phyloP scores from a whole-genome alignment of 768 basidiomycete species.

The Suillus occidentalis region DNA sequence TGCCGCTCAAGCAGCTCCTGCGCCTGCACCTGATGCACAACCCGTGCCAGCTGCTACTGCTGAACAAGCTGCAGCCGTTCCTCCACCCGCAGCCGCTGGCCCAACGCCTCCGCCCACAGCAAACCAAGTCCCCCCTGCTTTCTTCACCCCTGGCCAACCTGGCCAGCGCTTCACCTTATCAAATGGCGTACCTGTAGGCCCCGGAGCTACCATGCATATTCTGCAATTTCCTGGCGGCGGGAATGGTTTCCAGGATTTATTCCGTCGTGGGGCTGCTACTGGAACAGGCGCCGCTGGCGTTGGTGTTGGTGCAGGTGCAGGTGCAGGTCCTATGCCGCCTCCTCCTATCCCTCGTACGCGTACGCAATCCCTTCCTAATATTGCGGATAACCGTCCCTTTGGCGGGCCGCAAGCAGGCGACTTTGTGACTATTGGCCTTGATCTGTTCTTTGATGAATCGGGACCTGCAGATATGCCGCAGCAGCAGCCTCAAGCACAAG shows the following conservation, averaged over 20 bases:
- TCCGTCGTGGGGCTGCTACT: slow-evolving; percentile 3
- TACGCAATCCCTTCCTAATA: slow-evolving; percentile 17
- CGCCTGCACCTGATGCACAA: neutral
- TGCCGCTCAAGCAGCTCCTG: slow-evolving; percentile 11
- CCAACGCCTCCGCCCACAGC: slow-evolving; percentile 7
- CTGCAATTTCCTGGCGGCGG: slow-evolving; percentile 27
- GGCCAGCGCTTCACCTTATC: slow-evolving; percentile 13
- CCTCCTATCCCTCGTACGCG: slow-evolving; percentile 4
- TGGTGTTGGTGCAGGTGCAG: slow-evolving; percentile 6
- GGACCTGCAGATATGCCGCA: slow-evolving; percentile 9
- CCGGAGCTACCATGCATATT: slow-evolving; percentile 23
- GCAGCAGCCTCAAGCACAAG: neutral
- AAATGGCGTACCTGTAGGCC: slow-evolving; percentile 19
- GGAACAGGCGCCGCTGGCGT: no score
- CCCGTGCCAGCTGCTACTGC: neutral
- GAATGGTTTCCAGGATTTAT: neutral
- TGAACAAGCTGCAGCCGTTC: slow-evolving; percentile 1
- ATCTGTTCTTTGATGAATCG: slow-evolving; percentile 35
- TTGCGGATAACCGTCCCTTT: slow-evolving; percentile 19
- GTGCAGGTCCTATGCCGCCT: slow-evolving; percentile 14
- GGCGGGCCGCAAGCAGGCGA: slow-evolving; percentile 18
- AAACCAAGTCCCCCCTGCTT: slow-evolving; percentile 11
- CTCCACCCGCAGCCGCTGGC: neutral
- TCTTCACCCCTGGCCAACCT: slow-evolving; percentile 6
- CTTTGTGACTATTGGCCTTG: slow-evolving; percentile 41